Percentiles rank a stretch among this genome's conserved stretches.
These are phyloP conservation scores for Penicillium sp. DNA, from an alignment of 2,329 filamentous ascomycete species.

Conservation along the genomic window DNA sequence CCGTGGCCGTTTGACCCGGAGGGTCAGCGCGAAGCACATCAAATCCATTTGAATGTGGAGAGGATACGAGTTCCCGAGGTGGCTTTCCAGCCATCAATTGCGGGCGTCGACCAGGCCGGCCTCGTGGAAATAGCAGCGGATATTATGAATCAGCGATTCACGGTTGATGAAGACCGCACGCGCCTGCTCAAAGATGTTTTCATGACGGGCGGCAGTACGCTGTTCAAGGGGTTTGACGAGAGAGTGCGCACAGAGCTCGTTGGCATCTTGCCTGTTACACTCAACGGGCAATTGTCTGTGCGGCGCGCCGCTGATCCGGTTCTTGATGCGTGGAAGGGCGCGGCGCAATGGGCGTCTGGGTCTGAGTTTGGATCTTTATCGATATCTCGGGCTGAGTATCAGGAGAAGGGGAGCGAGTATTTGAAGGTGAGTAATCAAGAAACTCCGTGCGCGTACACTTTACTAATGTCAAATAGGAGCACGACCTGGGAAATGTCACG, in stretches of 20 bases:
- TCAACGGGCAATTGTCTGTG: slow-evolving; percentile 61
- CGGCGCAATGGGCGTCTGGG: slow-evolving; percentile 68
- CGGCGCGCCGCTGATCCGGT: slow-evolving; percentile 71
- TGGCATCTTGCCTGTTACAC: slow-evolving; percentile 61
- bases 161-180: slow-evolving; percentile 53
- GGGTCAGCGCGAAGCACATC: slow-evolving; percentile 74
- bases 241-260: slow-evolving; percentile 69
- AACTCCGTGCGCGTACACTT: neutral
- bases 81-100: slow-evolving; percentile 87
- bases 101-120: slow-evolving; percentile 87
- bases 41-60: slow-evolving; percentile 94
- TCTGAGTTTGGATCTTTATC: slow-evolving; percentile 60
- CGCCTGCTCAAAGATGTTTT: slow-evolving; percentile 82
- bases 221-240: slow-evolving; percentile 84
- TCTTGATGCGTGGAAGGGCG: slow-evolving; percentile 89
- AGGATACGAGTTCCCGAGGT: slow-evolving; percentile 91
- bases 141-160: slow-evolving; percentile 79
- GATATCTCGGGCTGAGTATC: slow-evolving; percentile 76
- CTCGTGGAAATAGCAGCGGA: slow-evolving; percentile 88
- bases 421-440: slow-evolving; percentile 67
- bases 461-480: slow-evolving; percentile 24
- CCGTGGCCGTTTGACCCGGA: slow-evolving; percentile 80
- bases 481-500: slow-evolving; percentile 35
- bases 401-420: slow-evolving; percentile 91
- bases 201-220: slow-evolving; percentile 85